phyloP scores from a whole-genome alignment of 768 basidiomycete genomes.

The Amanita fuliginea region DNA sequence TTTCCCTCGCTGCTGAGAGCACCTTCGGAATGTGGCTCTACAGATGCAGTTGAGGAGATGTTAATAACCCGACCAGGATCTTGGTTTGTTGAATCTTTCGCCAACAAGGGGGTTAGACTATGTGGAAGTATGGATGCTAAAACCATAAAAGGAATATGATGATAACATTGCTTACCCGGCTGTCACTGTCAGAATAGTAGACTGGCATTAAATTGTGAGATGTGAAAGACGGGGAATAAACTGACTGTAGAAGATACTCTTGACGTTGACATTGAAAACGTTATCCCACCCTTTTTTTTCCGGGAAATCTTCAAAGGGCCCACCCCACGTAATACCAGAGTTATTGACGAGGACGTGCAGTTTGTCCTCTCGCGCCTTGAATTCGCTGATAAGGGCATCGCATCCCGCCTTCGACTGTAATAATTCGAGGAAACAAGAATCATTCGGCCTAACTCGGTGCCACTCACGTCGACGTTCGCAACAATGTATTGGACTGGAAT shows the following conservation, averaged over 20 bases:
- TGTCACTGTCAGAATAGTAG: constrained; percentile 7
- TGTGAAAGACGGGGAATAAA: neutral
- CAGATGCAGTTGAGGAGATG: constrained; percentile 61
- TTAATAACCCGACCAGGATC: constrained; percentile 77
- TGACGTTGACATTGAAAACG: constrained; percentile 75
- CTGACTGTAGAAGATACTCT: constrained; percentile 74
- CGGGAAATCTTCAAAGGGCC: constrained; percentile 56
- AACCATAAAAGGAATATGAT: neutral
- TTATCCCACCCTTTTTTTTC: constrained; percentile 85
- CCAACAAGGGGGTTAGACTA: constrained; percentile 48
- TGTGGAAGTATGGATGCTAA: neutral
- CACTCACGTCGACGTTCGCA: constrained; percentile 60
- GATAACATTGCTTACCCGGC: neutral
- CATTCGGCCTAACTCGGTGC: neutral
- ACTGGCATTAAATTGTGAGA: neutral
- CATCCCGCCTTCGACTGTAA: constrained; percentile 77
- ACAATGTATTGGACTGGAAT: constrained; percentile 55
- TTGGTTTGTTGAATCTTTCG: constrained; percentile 47
- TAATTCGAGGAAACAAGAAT: neutral
- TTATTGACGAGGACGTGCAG: constrained; percentile 82
- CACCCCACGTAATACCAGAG: constrained; percentile 74
- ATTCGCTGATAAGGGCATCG: constrained; percentile 54
- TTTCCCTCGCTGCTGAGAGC: constrained; percentile 39
- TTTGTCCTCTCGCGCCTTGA: constrained; percentile 59
- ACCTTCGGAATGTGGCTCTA: constrained; percentile 41